These are phyloP conservation scores for Dryadomyces quercivorus DNA, from an alignment of 2,329 filamentous ascomycete genomes.

Conservation along the genomic window DNA sequence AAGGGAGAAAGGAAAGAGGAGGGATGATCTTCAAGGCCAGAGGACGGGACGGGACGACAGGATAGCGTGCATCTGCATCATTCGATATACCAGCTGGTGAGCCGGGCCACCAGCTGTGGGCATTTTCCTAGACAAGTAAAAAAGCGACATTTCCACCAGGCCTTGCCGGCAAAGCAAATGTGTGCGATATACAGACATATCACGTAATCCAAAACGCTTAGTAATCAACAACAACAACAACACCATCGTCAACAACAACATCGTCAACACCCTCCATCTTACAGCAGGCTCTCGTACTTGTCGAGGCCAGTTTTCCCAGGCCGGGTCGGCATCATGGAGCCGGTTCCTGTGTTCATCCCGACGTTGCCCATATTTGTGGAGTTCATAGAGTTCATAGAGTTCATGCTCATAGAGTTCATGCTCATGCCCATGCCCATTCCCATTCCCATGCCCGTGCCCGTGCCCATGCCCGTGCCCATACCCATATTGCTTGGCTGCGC, in stretches of 20 bases:
- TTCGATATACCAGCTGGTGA: neutral
- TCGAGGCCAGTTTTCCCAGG: conserved; percentile 43
- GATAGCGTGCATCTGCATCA: neutral
- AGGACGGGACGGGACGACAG: neutral
- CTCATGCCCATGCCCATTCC: conserved; percentile 14
- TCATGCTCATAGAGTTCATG: conserved; percentile 17
- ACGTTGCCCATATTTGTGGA: conserved; percentile 8
- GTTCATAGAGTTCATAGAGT: conserved; percentile 16
- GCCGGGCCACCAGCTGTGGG: neutral
- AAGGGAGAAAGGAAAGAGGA: neutral
- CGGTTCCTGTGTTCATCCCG: no score
- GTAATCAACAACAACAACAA: neutral
- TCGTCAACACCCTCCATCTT: conserved; percentile 10
- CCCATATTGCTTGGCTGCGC: conserved; percentile 2
- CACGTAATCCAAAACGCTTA: neutral
- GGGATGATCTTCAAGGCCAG: neutral
- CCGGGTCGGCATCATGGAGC: conserved; percentile 16
- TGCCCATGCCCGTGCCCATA: conserved; percentile 12
- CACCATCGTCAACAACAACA: no score
- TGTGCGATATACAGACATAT: neutral
- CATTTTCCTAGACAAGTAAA: neutral
- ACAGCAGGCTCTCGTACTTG: conserved; percentile 57
- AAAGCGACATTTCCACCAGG: neutral
- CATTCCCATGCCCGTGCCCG: conserved; percentile 14
- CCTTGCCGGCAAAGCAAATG: neutral